Evolutionary conservation across 164 flowering plant species (phyloP), one percentile per base, ranked within the genome.

Genomic region (Brasenia schreberi): DNA sequence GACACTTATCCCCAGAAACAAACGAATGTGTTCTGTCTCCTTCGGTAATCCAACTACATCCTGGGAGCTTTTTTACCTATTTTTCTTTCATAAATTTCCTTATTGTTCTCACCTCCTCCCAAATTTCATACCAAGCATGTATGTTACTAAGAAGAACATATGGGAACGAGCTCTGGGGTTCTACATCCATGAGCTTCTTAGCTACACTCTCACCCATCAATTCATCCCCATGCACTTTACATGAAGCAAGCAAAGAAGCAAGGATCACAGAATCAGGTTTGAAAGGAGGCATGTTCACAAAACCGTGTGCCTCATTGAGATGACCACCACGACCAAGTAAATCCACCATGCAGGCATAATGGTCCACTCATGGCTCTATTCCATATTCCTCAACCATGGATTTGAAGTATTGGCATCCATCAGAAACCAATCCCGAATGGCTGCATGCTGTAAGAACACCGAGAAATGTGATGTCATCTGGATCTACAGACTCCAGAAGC

Each of bases 281-380:
- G 42, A 70, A 69, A 42, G 66, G 77, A 93, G 88, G 87, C 64
- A 52, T 67, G 61, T 78, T 65, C 11, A 85, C 77, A 62, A 87
- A 79, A 33, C 72, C 66, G 67, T 78, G 82, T 66, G 98, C 96
- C 72, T 89, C 96, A 45, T 84, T 79, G 61, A 92, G 70, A 65
- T 67, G 71, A 70, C 85, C 82, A 43, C 89, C 83, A 52, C 98
- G 90, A 1, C 93, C 92, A 65, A 87, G 85, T 66, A 92, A 82
- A 79, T 90, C 96, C 67, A 92, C 96, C 52, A 89, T 45, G 78
- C 91, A 88, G 6, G 84, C 90, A 74, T 82, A 87, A 68, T 92
- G 98, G 43, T 90, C 95, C 5, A 89, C 87, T 93, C 97, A 84
- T 49, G 96, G 97, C 72, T 86, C 87, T 69, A 92, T 72, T 18